phyloP scores from a whole-genome alignment of 2,329 filamentous ascomycete genomes.

The Penicillium digitatum region DNA sequence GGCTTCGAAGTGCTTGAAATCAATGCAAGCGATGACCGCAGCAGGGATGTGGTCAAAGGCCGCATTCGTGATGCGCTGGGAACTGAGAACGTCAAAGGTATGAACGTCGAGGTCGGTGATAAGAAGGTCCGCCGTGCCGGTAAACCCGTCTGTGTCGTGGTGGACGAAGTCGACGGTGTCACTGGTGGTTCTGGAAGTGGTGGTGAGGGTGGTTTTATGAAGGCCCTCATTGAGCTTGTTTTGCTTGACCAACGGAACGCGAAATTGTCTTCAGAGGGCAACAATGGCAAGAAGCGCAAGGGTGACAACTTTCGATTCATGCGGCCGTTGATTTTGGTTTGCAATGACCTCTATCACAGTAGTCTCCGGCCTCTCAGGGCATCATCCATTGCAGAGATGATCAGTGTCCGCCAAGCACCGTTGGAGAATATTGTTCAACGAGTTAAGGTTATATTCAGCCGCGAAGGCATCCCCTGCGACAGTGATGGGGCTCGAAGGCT shows the following conservation, averaged over 20 bases:
- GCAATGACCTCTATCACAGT: slow-evolving; percentile 94
- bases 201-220: slow-evolving; percentile 92
- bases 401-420: slow-evolving; percentile 84
- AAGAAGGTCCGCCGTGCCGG: slow-evolving; percentile 64
- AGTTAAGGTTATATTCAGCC: slow-evolving; percentile 78
- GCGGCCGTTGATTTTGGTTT: slow-evolving; percentile 86
- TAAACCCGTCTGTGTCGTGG: slow-evolving; percentile 84
- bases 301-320: slow-evolving; percentile 83
- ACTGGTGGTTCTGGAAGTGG: slow-evolving; percentile 71
- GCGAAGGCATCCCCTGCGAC: slow-evolving; percentile 83
- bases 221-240: slow-evolving; percentile 87
- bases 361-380: slow-evolving; percentile 82
- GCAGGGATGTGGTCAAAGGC: slow-evolving; percentile 81
- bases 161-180: slow-evolving; percentile 95
- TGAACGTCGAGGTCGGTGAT: slow-evolving; percentile 46
- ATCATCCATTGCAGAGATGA: slow-evolving; percentile 77
- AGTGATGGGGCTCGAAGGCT: slow-evolving; percentile 76
- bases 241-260: slow-evolving; percentile 80
- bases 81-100: slow-evolving; percentile 84
- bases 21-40: slow-evolving; percentile 95
- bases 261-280: slow-evolving; percentile 29
- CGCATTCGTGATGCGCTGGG: slow-evolving; percentile 87
- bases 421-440: slow-evolving; percentile 79
- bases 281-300: slow-evolving; percentile 54
- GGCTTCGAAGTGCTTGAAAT: slow-evolving; percentile 97